Evolutionary conservation across 2,329 filamentous ascomycete genomes (phyloP).

Genomic region (Penicillium digitatum): DNA sequence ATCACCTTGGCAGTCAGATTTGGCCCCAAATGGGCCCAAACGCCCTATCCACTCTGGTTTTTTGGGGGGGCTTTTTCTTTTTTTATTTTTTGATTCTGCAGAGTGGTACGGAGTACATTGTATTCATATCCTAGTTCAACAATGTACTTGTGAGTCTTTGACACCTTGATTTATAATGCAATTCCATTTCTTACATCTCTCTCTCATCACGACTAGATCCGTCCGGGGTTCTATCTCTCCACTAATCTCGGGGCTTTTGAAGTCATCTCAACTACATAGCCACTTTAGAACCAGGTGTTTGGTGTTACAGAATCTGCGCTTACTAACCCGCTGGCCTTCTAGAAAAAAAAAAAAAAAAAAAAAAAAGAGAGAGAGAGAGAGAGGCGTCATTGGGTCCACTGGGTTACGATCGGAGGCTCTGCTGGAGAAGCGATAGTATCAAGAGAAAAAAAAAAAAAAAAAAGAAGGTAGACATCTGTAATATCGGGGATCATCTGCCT

Average conservation of each 20-base stretch:
- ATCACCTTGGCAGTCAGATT: constrained; percentile 10
- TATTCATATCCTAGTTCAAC: no score
- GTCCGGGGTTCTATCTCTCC: background rate
- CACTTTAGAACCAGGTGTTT: background rate
- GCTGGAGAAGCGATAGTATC: background rate
- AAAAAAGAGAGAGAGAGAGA: constrained; percentile 2
- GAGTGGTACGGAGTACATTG: no score
- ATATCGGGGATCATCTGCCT: background rate
- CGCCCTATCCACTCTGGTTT: background rate
- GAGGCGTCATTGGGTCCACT: constrained; percentile 21
- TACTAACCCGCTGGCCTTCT: constrained; percentile 23
- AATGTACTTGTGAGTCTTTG: no score
- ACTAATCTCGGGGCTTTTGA: background rate
- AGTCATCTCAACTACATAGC: background rate
- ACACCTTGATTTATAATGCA: background rate
- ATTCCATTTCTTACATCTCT: background rate
- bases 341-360: constrained; percentile 24
- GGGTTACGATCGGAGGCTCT: constrained; percentile 19
- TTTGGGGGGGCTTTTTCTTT: background rate
- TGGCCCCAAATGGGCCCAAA: background rate
- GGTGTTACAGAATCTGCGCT: constrained; percentile 9
- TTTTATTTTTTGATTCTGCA: background rate
- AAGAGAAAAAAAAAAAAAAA: background rate
- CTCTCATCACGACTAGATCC: background rate
- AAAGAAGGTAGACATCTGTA: background rate